phyloP scores from a whole-genome alignment of 129 eudicot genomes.

The Daucus carota region DNA sequence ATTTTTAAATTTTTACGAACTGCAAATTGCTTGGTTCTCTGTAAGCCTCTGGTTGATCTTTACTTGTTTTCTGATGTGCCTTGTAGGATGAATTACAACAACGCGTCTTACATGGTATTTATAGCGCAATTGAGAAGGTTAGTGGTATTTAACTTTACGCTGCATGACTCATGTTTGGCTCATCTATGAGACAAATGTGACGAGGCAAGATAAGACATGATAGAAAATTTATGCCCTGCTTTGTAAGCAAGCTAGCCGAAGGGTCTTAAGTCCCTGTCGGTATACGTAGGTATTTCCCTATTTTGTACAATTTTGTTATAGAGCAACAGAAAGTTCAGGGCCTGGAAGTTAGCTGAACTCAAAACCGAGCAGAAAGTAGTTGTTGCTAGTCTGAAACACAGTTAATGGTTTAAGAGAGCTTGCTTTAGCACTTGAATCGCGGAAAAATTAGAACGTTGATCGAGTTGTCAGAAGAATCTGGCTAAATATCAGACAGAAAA shows the following conservation, averaged over 20 bases:
- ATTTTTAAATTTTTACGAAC: neutral
- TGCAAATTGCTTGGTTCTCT: slow-evolving; percentile 5
- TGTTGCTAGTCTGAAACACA: neutral
- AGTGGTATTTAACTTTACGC: neutral
- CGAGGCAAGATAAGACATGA: neutral
- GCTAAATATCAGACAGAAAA: too few species aligned
- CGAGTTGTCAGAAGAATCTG: neutral
- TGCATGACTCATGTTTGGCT: slow-evolving; percentile 27
- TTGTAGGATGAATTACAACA: neutral
- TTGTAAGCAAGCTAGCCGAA: neutral
- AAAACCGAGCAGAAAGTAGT: neutral
- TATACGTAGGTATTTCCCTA: neutral
- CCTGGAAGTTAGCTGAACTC: neutral
- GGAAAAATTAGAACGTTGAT: neutral
- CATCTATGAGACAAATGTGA: slow-evolving; percentile 13
- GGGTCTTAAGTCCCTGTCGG: neutral
- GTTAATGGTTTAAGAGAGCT: neutral
- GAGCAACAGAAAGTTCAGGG: neutral
- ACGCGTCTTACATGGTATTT: slow-evolving; percentile 1
- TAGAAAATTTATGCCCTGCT: slow-evolving; percentile 6
- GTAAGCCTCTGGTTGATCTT: neutral
- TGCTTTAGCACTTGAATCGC: neutral
- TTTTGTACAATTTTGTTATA: neutral
- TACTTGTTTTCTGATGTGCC: neutral
- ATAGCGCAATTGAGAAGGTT: slow-evolving; percentile 8